Evolutionary conservation across 1,284 basidiomycete genomes (phyloP).

Genomic region (Puccinia hordei): DNA sequence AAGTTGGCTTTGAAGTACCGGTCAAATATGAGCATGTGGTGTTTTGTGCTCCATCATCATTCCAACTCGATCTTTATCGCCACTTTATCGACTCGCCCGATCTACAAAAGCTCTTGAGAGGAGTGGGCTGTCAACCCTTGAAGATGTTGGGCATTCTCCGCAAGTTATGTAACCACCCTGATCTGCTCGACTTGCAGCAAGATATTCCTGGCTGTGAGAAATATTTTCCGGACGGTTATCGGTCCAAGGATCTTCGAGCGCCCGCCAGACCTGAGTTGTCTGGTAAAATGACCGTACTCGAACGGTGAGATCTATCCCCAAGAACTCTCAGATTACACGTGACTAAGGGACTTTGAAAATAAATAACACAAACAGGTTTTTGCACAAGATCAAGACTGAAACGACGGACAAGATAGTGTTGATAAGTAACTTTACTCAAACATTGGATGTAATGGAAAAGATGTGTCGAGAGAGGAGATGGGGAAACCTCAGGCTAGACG

Average conservation of each 20-base stretch:
- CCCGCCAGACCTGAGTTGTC: conserved; percentile 65
- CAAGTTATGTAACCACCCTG: conserved; percentile 97
- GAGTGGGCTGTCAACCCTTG: conserved; percentile 88
- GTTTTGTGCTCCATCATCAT: conserved; percentile 84
- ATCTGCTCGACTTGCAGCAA: conserved; percentile 80
- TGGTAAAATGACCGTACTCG: conserved; percentile 91
- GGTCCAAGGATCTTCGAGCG: conserved; percentile 61
- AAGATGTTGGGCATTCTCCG: conserved; percentile 96
- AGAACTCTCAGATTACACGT: background rate
- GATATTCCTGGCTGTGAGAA: conserved; percentile 83
- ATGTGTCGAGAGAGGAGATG: conserved; percentile 76
- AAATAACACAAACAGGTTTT: conserved; percentile 66
- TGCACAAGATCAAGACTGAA: conserved; percentile 76
- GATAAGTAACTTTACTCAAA: conserved; percentile 98
- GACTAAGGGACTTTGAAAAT: background rate
- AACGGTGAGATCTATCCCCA: conserved; percentile 66
- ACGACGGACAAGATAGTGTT: conserved; percentile 97
- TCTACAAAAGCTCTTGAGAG: conserved; percentile 86
- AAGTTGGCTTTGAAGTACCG: conserved; percentile 68
- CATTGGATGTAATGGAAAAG: conserved; percentile 89
- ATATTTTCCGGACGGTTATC: conserved; percentile 80
- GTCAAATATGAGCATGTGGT: conserved; percentile 99
- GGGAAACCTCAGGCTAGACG: conserved; percentile 88
- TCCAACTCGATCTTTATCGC: conserved; percentile 86
- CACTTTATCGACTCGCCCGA: conserved; percentile 93